phyloP scores from a whole-genome alignment of 257 asterid species.

The Solanum okadae region DNA sequence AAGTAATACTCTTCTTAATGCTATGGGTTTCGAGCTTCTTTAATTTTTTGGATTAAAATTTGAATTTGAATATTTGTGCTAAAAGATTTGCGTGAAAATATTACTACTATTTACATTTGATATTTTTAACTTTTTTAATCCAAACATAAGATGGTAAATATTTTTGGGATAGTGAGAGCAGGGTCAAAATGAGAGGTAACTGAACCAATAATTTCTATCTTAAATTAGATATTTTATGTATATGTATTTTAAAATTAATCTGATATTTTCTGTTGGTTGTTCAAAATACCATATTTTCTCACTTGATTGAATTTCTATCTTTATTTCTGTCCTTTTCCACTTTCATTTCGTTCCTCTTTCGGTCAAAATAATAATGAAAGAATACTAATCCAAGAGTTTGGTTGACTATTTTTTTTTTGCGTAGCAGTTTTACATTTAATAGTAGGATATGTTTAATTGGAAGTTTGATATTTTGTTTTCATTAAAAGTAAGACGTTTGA shows the following conservation, averaged over 20 bases:
- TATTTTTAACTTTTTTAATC: neutral
- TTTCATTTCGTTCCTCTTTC: neutral
- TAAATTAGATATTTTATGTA: neutral
- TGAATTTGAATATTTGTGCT: neutral
- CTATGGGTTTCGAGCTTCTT: neutral
- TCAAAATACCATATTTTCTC: neutral
- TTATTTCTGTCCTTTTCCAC: neutral
- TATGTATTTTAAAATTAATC: neutral
- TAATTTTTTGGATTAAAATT: neutral
- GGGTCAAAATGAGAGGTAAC: neutral
- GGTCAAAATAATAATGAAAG: neutral
- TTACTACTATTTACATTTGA: neutral
- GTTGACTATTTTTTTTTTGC: neutral
- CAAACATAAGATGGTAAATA: neutral
- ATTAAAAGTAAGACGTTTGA: neutral
- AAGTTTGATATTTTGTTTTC: neutral
- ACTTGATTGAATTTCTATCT: neutral
- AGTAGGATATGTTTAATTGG: neutral
- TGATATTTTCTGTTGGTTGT: neutral
- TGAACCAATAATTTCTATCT: neutral
- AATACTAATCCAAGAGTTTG: neutral
- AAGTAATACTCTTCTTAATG: neutral
- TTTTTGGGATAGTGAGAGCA: neutral
- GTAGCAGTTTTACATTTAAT: neutral
- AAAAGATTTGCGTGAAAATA: neutral